These are phyloP conservation scores for Aspergillus costaricaensis DNA, from an alignment of 2,329 filamentous ascomycete species.

Conservation along the genomic window DNA sequence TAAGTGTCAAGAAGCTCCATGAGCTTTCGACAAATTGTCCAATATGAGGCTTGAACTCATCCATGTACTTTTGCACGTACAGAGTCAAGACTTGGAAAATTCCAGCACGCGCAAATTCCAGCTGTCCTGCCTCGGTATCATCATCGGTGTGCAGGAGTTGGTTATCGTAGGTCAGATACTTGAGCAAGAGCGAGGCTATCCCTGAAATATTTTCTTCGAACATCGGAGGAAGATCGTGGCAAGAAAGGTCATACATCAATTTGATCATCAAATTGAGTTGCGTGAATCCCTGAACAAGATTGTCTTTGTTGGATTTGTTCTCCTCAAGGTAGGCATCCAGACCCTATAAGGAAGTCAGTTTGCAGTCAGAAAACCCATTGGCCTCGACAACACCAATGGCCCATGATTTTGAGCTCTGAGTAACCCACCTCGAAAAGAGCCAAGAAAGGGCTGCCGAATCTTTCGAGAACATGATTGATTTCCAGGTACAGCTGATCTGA, in stretches of 20 bases:
- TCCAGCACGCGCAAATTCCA: slow-evolving; percentile 87
- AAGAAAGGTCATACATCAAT: slow-evolving; percentile 95
- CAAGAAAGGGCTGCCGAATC: slow-evolving; percentile 82
- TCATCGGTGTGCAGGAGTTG: slow-evolving; percentile 79
- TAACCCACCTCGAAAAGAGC: slow-evolving; percentile 69
- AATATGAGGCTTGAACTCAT: slow-evolving; percentile 81
- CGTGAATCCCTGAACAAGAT: slow-evolving; percentile 75
- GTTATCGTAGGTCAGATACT: slow-evolving; percentile 90
- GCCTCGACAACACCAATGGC: neutral
- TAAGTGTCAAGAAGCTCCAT: slow-evolving; percentile 86
- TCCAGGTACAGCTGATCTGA: slow-evolving; percentile 92
- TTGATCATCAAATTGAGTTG: slow-evolving; percentile 87
- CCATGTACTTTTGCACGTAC: slow-evolving; percentile 92
- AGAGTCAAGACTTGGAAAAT: slow-evolving; percentile 90
- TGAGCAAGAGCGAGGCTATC: slow-evolving; percentile 80
- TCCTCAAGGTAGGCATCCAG: slow-evolving; percentile 64
- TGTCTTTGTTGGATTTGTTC: slow-evolving; percentile 73
- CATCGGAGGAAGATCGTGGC: slow-evolving; percentile 89
- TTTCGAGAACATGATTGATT: slow-evolving; percentile 90
- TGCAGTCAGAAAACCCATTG: neutral
- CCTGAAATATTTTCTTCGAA: slow-evolving; percentile 85
- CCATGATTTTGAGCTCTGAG: neutral
- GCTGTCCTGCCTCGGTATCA: slow-evolving; percentile 79
- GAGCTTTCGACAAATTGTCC: slow-evolving; percentile 84
- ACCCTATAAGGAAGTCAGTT: slow-evolving; percentile 37